Evolutionary conservation across 2,329 filamentous ascomycete genomes (phyloP), one percentile per base, ranked within the genome.

Genomic region (Aspergillus pseudoviridinutans): DNA sequence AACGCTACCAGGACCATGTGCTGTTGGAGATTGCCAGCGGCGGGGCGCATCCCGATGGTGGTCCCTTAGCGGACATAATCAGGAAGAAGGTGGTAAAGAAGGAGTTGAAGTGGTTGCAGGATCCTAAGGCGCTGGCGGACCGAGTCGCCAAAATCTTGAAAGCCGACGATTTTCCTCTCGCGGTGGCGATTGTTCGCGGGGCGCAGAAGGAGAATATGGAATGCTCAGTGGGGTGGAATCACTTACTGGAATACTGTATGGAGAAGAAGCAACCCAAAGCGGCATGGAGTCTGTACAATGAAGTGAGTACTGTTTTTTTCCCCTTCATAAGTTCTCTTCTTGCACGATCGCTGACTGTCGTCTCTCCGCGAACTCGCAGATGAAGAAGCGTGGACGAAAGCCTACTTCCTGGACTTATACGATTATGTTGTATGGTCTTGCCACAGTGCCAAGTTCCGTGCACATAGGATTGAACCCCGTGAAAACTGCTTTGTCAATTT

Each of bases 371-470:
- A 38, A 38, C 10, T 49, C 58, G 12, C 64, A 91, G 89, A 97
- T 99, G 93, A 99, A 97, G 78, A 97, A 97, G 77, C 84, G 92
- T 60, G 87, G 82, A 4, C 89, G 95, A 66, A 80, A 83, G 27
- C 93, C 94, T 1, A 93, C 92, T 70, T 83, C 85, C 3, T 84
- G 88, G 66, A 97, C 94, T 0, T 97, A 90, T 70, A 94, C 90
- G 20, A 87, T 90, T 57, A 83, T 97, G 58, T 86, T 99, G 64
- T 81, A 84, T 52, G 93, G 92, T 29, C 85, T 92, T 55, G 83
- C 87, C 44, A 75, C 80, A 46, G 85, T 87, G 17, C 70, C 82
- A 1, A 82, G 88, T 49, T 55, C 57, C 5, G 14, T 17, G 14
- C 32, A 17, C n/a, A 10, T 56, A 58, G 74, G 80, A 0, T 78